Conservation (phyloP, 192 early-diverging fungal genomes). For the Linnemannia hyalina region DNA sequence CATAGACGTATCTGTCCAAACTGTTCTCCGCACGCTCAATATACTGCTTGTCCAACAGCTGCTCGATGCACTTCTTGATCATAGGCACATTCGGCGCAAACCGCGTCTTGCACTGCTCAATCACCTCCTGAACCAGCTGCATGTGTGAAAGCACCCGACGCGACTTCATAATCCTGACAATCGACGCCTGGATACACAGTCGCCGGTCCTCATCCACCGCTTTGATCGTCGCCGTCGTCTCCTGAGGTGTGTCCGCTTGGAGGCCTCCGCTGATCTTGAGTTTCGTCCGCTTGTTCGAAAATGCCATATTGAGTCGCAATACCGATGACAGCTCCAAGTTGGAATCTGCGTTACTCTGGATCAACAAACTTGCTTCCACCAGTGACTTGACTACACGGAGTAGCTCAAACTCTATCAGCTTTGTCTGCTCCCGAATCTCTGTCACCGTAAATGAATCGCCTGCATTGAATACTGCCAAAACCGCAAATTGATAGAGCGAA, state of each 20-base stretch:
- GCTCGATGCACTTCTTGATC: constrained; percentile 90
- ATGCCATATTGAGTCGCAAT: constrained; percentile 33
- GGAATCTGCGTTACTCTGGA: background rate
- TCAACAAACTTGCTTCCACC: constrained; percentile 35
- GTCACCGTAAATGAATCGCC: constrained; percentile 56
- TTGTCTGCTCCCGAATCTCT: constrained; percentile 70
- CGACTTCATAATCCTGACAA: constrained; percentile 91
- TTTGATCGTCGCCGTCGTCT: constrained; percentile 65
- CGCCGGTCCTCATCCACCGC: constrained; percentile 86
- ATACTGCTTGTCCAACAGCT: constrained; percentile 88
- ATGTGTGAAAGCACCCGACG: constrained; percentile 74
- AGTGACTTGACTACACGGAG: constrained; percentile 71
- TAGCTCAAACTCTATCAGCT: constrained; percentile 68
- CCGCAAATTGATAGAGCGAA: constrained; percentile 76
- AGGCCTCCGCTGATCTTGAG: constrained; percentile 76
- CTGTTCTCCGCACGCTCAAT: constrained; percentile 70
- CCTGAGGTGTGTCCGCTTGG: constrained; percentile 71
- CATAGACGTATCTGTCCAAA: constrained; percentile 75
- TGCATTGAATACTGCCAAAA: constrained; percentile 79
- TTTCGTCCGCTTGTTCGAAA: constrained; percentile 83
- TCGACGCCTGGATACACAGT: constrained; percentile 85
- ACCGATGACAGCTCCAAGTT: constrained; percentile 17
- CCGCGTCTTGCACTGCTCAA: constrained; percentile 75
- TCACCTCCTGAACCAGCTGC: constrained; percentile 81
- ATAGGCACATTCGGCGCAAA: constrained; percentile 79